Conservation (phyloP, 2,329 filamentous ascomycete genomes). For the Beauveria sp. region DNA sequence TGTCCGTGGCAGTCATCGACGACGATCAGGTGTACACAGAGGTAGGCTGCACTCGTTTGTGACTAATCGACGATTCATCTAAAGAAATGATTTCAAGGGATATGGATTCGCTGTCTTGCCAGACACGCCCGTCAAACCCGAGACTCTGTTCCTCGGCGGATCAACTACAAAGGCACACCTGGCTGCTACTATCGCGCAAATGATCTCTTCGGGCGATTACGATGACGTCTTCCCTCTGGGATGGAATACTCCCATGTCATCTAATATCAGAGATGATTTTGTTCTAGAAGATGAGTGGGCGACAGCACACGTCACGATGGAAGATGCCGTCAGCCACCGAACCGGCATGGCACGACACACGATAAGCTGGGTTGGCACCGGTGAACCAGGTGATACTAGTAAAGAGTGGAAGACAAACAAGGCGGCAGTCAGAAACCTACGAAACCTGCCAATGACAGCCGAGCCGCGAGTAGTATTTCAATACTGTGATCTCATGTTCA, state of each 20-base stretch:
- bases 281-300: constrained; percentile 37
- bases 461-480: constrained; percentile 34
- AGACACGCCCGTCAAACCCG: neutral
- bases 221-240: constrained; percentile 14
- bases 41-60: constrained; percentile 11
- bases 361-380: neutral
- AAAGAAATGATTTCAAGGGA: neutral
- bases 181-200: neutral
- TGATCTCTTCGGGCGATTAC: neutral
- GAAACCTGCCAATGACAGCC: constrained; percentile 31
- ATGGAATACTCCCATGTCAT: constrained; percentile 40
- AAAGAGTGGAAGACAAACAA: neutral
- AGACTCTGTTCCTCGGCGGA: neutral
- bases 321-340: constrained; percentile 46
- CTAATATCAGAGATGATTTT: constrained; percentile 44
- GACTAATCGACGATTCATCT: neutral
- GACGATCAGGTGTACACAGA: constrained; percentile 18
- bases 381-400: neutral
- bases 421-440: constrained; percentile 18
- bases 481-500: constrained; percentile 41
- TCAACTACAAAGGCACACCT: neutral
- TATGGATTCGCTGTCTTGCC: neutral
- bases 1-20: constrained; percentile 23
- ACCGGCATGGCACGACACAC: constrained; percentile 26
- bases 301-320: constrained; percentile 42